A percentile compares a stretch with the other conserved stretches of the same genome.
Evolutionary conservation across 78 protist genomes (phyloP).

Genomic region (Guillardia theta): DNA sequence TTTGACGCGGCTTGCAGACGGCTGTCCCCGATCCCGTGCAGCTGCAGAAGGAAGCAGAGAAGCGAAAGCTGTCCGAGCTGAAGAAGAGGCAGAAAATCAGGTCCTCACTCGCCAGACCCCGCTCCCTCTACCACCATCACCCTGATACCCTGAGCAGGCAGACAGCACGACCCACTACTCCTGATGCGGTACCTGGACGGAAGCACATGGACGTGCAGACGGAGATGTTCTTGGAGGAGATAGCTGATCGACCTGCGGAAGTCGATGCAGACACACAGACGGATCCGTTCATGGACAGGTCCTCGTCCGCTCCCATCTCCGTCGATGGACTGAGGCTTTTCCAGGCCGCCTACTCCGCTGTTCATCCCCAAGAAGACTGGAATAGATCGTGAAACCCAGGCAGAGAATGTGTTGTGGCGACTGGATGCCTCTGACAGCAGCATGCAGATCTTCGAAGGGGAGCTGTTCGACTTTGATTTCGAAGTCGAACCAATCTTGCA

Average conservation of each 20-base stretch:
- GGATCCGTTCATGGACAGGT: constrained; percentile 44
- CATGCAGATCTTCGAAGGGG: constrained; percentile 78
- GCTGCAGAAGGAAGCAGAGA: constrained; percentile 40
- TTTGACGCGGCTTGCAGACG: background rate
- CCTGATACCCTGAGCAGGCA: background rate
- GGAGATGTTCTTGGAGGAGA: constrained; percentile 73
- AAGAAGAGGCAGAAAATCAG: background rate
- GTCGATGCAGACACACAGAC: constrained; percentile 27
- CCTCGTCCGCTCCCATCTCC: too few relatives aligned
- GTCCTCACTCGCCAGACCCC: background rate
- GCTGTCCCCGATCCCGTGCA: constrained; percentile 21
- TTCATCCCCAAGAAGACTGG: constrained; percentile 69
- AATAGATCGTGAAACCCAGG: constrained; percentile 59
- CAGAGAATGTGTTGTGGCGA: too few relatives aligned
- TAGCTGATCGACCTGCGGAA: constrained; percentile 41
- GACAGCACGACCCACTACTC: background rate
- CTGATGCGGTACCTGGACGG: constrained; percentile 66
- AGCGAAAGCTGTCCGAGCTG: constrained; percentile 11
- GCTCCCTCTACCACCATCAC: background rate
- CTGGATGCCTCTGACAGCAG: too few relatives aligned
- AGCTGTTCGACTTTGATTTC: constrained; percentile 86
- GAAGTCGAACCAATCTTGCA: constrained; percentile 89
- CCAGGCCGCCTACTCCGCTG: constrained; percentile 69
- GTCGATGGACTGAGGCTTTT: too few relatives aligned
- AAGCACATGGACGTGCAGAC: constrained; percentile 82